Percentiles rank a stretch among this genome's conserved stretches.
Evolutionary conservation across 2,329 filamentous ascomycete species (phyloP).

Genomic region (Parasarocladium wereldwijsianum): DNA sequence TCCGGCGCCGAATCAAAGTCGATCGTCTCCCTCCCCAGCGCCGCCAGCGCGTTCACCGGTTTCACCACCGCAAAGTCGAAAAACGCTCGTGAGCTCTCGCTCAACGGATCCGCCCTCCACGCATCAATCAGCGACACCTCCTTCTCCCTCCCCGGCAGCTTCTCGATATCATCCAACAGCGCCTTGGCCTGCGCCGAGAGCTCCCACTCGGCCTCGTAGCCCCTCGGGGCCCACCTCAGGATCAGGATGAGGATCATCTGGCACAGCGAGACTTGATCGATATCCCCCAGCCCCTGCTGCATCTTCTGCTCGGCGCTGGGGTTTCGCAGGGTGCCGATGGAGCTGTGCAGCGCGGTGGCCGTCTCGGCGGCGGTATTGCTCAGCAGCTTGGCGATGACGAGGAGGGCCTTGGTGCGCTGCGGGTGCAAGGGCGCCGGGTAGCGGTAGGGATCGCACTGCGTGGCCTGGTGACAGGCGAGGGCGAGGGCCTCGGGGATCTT

Average conservation of each 20-base stretch:
- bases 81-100: conserved; percentile 26
- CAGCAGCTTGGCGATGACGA: conserved; percentile 36
- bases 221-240: conserved; percentile 23
- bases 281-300: conserved; percentile 20
- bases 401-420: conserved; percentile 32
- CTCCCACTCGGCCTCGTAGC: conserved; percentile 30
- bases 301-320: conserved; percentile 11
- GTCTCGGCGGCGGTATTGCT: conserved; percentile 30
- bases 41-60: conserved; percentile 30
- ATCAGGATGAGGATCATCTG: conserved; percentile 37
- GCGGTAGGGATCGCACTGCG: conserved; percentile 33
- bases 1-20: conserved; percentile 1
- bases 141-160: conserved; percentile 27
- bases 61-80: conserved; percentile 33
- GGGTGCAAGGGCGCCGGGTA: conserved; percentile 34
- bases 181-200: conserved; percentile 21
- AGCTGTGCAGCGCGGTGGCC: conserved; percentile 5
- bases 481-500: conserved; percentile 29
- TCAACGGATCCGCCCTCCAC: conserved; percentile 27
- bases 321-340: conserved; percentile 1
- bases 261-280: conserved; percentile 38
- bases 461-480: conserved; percentile 30
- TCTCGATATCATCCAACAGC: conserved; percentile 34
- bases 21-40: conserved; percentile 21
- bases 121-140: conserved; percentile 27